Evolutionary conservation across 441 rosid genomes (phyloP).

Genomic region (Croton laevigatus): DNA sequence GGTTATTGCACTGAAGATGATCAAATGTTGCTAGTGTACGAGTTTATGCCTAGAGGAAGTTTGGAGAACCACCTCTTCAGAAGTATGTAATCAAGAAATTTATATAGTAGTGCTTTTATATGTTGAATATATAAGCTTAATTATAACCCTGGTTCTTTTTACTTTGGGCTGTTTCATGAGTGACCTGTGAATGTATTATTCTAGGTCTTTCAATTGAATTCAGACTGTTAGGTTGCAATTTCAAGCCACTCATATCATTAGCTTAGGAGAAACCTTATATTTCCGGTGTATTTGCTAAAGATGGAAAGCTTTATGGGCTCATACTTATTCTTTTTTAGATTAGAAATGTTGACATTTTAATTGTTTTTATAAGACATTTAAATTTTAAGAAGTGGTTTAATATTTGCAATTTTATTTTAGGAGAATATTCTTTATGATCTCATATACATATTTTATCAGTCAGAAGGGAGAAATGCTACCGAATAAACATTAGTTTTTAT

Average conservation of each 20-base stretch:
- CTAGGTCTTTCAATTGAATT: background rate
- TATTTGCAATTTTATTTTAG: background rate
- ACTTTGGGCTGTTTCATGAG: background rate
- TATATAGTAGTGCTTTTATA: background rate
- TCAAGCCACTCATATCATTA: background rate
- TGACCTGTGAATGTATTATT: background rate
- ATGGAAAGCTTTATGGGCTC: background rate
- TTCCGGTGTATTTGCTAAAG: background rate
- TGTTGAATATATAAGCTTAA: background rate
- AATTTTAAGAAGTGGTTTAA: background rate
- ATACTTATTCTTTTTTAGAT: too few species aligned
- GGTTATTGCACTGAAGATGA: slow-evolving; percentile 49
- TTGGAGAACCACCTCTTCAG: slow-evolving; percentile 49
- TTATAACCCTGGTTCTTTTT: background rate
- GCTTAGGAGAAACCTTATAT: background rate
- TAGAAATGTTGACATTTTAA: too few species aligned
- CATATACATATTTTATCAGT: background rate
- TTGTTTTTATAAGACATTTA: too few species aligned
- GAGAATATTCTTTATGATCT: background rate
- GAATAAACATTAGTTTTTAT: background rate
- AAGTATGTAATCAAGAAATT: slow-evolving; percentile 29
- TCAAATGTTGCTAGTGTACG: slow-evolving; percentile 40
- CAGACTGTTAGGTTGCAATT: background rate
- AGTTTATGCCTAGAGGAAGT: slow-evolving; percentile 51
- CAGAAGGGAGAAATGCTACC: background rate